These are phyloP conservation scores for Mortierella sp. DNA, from an alignment of 371 early-diverging fungal genomes.

Conservation along the genomic window DNA sequence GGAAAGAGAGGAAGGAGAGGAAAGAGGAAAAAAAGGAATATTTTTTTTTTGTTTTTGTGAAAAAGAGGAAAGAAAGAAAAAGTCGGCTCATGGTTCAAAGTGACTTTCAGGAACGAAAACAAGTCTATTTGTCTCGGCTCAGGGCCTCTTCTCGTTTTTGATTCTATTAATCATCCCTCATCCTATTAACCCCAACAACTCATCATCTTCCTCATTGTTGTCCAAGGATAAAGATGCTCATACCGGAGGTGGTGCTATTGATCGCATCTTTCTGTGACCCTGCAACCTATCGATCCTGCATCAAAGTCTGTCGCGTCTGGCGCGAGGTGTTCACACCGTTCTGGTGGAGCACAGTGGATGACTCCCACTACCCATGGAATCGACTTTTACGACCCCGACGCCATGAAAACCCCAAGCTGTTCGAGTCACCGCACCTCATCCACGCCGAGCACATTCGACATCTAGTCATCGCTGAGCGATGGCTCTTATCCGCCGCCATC, in stretches of 20 bases:
- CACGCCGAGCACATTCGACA: not conserved
- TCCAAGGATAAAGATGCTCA: not conserved
- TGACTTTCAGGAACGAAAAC: no score
- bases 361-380: not conserved
- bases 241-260: not conserved
- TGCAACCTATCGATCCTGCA: not conserved
- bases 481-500: conserved; percentile 5
- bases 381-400: not conserved
- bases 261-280: not conserved
- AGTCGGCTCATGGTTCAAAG: no score
- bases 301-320: not conserved
- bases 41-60: no score
- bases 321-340: not conserved
- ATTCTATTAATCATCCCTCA: not conserved
- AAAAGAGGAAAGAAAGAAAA: no score
- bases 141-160: no score
- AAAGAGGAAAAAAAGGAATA: no score
- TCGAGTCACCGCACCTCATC: not conserved
- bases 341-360: not conserved
- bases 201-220: not conserved
- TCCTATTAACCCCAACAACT: not conserved
- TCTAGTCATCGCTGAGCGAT: not conserved
- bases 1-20: no score
- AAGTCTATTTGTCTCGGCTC: no score
- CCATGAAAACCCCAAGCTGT: not conserved